phyloP scores from a whole-genome alignment of 2,329 filamentous ascomycete genomes.

The Xylariaceae sp. region DNA sequence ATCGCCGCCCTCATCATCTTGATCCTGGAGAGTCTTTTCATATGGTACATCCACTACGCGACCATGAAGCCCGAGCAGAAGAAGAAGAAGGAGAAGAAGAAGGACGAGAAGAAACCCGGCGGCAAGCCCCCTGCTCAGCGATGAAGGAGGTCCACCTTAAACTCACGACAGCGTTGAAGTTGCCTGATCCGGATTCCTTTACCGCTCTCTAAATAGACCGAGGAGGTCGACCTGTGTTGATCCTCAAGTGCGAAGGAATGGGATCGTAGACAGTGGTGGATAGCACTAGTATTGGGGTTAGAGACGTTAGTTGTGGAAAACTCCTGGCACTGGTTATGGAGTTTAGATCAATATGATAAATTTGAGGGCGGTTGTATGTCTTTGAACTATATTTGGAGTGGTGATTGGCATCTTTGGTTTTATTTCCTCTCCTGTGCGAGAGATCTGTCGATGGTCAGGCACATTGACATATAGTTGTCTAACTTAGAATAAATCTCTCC shows the following conservation, averaged over 20 bases:
- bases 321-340: not conserved
- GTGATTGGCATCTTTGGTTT: not conserved
- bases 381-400: not conserved
- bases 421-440: too few relatives aligned
- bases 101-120: conserved; percentile 46
- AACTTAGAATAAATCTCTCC: not conserved
- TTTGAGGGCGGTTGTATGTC: not conserved
- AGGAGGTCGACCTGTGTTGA: not conserved
- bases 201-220: too few relatives aligned
- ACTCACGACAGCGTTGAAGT: not conserved
- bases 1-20: conserved; percentile 60
- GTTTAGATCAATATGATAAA: not conserved
- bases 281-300: not conserved
- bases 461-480: not conserved
- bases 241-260: not conserved
- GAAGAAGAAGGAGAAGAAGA: conserved; percentile 57
- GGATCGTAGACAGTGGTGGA: not conserved
- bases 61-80: conserved; percentile 67
- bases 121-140: conserved; percentile 39
- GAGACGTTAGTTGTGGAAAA: not conserved
- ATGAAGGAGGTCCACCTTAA: conserved; percentile 20
- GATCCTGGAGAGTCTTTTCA: conserved; percentile 53
- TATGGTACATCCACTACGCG: conserved; percentile 66
- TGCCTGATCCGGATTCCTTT: not conserved
- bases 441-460: too few relatives aligned